Conservation (phyloP, 257 asterid genomes). For the Rubia yunnanensis region DNA sequence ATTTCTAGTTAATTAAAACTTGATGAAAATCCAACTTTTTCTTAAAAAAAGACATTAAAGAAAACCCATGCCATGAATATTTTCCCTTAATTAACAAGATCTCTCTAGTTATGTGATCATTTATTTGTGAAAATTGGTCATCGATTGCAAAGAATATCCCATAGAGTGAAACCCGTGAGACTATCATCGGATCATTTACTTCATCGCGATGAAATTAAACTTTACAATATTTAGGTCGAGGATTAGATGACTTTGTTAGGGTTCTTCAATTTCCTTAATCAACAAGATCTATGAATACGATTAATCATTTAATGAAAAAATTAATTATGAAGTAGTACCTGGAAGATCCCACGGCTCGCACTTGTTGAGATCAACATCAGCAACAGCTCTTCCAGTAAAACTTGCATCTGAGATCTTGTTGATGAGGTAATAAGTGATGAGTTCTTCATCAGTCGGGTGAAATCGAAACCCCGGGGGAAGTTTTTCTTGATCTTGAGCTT, state of each 20-base stretch:
- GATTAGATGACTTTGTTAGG: too few species aligned
- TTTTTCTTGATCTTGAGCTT: slow-evolving; percentile 32
- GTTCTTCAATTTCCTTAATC: neutral
- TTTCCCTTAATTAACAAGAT: too few species aligned
- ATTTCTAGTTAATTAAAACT: neutral
- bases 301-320: neutral
- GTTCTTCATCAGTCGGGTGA: slow-evolving; percentile 85
- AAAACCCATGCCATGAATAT: too few species aligned
- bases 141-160: too few species aligned
- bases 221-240: too few species aligned
- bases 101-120: too few species aligned
- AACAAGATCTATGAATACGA: neutral
- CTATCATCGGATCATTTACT: too few species aligned
- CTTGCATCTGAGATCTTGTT: slow-evolving; percentile 69
- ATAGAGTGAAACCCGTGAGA: too few species aligned
- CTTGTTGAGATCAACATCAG: slow-evolving; percentile 91
- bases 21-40: neutral
- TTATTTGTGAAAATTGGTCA: too few species aligned
- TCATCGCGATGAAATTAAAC: neutral
- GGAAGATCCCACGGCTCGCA: slow-evolving; percentile 98
- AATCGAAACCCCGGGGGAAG: slow-evolving; percentile 87
- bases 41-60: too few species aligned
- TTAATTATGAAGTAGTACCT: slow-evolving; percentile 24
- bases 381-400: slow-evolving; percentile 70
- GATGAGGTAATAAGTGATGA: slow-evolving; percentile 64